phyloP scores from a whole-genome alignment of 176 grass and related monocot species.

The Coix lacrymajobi region DNA sequence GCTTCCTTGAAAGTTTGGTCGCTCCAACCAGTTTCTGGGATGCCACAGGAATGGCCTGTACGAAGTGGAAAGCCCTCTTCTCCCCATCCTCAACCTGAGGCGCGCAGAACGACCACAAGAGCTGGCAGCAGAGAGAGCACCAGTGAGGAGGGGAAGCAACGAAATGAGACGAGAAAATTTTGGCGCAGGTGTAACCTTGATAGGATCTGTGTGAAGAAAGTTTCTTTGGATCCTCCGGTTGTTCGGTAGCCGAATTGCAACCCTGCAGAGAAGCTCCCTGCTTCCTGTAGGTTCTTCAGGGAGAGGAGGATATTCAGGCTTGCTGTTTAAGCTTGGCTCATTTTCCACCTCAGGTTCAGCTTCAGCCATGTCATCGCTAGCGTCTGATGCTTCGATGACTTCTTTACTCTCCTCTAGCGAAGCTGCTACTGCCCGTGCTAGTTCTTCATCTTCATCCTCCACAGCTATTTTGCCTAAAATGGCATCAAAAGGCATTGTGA shows the following conservation, averaged over 20 bases:
- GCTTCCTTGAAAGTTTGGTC: slow-evolving; percentile 73
- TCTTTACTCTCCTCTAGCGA: slow-evolving; percentile 54
- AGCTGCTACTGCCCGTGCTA: slow-evolving; percentile 54
- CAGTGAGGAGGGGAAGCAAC: background rate
- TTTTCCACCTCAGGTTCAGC: slow-evolving; percentile 22
- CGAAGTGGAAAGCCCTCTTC: slow-evolving; percentile 67
- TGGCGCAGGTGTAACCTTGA: slow-evolving; percentile 47
- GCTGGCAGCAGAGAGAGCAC: slow-evolving; percentile 23
- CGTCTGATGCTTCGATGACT: background rate
- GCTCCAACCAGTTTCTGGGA: slow-evolving; percentile 39
- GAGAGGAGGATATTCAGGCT: slow-evolving; percentile 62
- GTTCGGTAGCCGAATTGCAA: slow-evolving; percentile 71
- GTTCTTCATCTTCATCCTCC: slow-evolving; percentile 62
- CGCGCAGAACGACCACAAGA: slow-evolving; percentile 86
- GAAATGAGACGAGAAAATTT: background rate
- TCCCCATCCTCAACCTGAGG: slow-evolving; percentile 49
- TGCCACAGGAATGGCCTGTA: slow-evolving; percentile 53
- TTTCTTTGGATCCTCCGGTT: slow-evolving; percentile 75
- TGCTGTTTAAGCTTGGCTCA: slow-evolving; percentile 38
- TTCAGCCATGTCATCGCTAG: slow-evolving; percentile 18
- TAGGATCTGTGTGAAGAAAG: slow-evolving; percentile 61
- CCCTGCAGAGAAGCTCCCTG: slow-evolving; percentile 66
- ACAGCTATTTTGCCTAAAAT: slow-evolving; percentile 43
- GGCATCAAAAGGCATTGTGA: background rate
- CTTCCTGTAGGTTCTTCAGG: slow-evolving; percentile 77